phyloP scores from a whole-genome alignment of 78 protist genomes.

The Cavenderia fasciculata region DNA sequence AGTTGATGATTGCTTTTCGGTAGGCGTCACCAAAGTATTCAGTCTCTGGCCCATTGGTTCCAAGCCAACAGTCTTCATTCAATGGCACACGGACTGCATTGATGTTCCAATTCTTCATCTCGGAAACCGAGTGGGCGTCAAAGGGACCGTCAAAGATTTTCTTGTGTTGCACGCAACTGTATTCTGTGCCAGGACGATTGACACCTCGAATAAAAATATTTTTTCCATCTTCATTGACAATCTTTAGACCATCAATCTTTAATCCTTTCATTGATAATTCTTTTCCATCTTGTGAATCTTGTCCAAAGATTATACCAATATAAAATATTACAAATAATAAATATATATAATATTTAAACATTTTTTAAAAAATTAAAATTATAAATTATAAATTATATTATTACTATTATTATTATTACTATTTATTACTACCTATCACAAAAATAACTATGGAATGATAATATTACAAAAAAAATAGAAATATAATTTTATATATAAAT shows the following conservation, averaged over 20 bases:
- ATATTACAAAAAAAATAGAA: too few relatives aligned
- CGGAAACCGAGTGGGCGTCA: background rate
- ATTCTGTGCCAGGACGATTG: slow-evolving; percentile 73
- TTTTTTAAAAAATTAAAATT: too few relatives aligned
- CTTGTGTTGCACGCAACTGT: slow-evolving; percentile 55
- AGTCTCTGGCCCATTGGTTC: slow-evolving; percentile 30
- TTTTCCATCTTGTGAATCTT: too few relatives aligned
- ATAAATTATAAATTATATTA: too few relatives aligned
- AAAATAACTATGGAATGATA: too few relatives aligned
- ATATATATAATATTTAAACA: too few relatives aligned
- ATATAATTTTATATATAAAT: too few relatives aligned
- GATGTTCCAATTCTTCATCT: slow-evolving; percentile 55
- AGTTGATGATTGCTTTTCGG: slow-evolving; percentile 10
- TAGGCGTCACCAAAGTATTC: slow-evolving; percentile 41
- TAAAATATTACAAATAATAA: too few relatives aligned
- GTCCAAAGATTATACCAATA: too few relatives aligned
- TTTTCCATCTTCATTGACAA: slow-evolving; percentile 24
- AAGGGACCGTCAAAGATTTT: slow-evolving; percentile 59
- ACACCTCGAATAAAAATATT: slow-evolving; percentile 40
- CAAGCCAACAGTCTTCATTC: slow-evolving; percentile 76
- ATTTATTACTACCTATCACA: too few relatives aligned
- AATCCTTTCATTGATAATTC: slow-evolving; percentile 47
- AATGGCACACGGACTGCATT: slow-evolving; percentile 60
- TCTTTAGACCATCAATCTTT: slow-evolving; percentile 10
- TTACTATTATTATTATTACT: too few relatives aligned